Percentiles rank a stretch among this genome's conserved stretches.
These are phyloP conservation scores for Agaricales sp. DNA, from an alignment of 1,284 basidiomycete genomes.

Conservation along the genomic window DNA sequence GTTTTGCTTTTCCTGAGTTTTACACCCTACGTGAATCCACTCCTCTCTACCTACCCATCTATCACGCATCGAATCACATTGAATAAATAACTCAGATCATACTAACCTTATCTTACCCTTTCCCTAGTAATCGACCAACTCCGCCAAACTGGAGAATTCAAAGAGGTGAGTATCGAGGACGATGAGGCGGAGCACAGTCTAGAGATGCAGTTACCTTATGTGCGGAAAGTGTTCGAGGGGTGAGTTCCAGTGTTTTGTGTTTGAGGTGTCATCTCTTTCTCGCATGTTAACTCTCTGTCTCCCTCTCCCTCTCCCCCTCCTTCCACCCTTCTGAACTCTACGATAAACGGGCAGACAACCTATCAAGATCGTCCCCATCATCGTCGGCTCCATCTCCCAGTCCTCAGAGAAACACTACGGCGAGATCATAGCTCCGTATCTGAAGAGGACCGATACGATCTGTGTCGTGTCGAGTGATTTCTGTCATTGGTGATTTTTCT, in stretches of 20 bases:
- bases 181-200: conserved; percentile 97
- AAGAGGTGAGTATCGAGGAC: conserved; percentile 49
- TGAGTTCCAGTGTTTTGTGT: conserved; percentile 22
- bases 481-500: conserved; percentile 78
- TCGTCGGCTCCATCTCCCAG: conserved; percentile 77
- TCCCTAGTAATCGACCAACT: conserved; percentile 61
- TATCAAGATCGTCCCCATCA: conserved; percentile 81
- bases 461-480: conserved; percentile 95
- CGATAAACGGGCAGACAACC: conserved; percentile 40
- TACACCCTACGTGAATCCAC: no score
- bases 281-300: background rate
- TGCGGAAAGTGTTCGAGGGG: conserved; percentile 82
- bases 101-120: conserved; percentile 1
- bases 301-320: conserved; percentile 1
- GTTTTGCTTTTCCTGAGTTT: conserved; percentile 1
- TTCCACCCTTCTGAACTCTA: background rate
- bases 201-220: conserved; percentile 95
- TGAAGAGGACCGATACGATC: conserved; percentile 69
- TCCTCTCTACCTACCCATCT: no score
- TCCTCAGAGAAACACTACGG: conserved; percentile 57
- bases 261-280: background rate
- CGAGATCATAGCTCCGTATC: conserved; percentile 68
- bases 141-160: conserved; percentile 59
- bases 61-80: no score
- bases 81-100: no score